Percentiles rank a stretch among this genome's conserved stretches.
Evolutionary conservation across 129 eudicot genomes (phyloP).

Genomic region (Centrapalus pauciflorus): DNA sequence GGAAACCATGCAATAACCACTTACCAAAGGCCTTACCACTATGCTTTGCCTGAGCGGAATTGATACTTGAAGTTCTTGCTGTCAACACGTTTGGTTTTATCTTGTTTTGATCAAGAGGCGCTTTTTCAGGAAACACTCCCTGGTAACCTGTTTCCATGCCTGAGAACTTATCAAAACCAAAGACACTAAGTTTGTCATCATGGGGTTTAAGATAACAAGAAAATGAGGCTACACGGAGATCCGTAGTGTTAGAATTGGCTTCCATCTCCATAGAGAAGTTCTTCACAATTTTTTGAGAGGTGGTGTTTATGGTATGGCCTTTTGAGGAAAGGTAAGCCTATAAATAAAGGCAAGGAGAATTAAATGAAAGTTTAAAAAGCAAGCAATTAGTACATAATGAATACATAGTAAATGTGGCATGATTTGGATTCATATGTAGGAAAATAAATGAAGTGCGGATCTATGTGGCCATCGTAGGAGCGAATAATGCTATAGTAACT

Average conservation of each 20-base stretch:
- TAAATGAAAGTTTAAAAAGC: not conserved
- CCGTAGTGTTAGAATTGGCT: conserved; percentile 12
- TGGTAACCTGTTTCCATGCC: too few relatives aligned
- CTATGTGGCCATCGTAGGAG: too few relatives aligned
- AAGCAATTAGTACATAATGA: conserved; percentile 6
- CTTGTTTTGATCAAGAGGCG: not conserved
- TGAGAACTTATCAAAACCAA: too few relatives aligned
- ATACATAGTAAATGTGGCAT: conserved; percentile 5
- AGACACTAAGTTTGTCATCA: conserved; percentile 20
- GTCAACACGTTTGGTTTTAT: conserved; percentile 4
- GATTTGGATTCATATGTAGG: too few relatives aligned
- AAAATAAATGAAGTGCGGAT: too few relatives aligned
- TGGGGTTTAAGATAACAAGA: conserved; percentile 47
- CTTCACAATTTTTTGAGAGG: not conserved
- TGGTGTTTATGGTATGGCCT: conserved; percentile 9
- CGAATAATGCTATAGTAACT: too few relatives aligned
- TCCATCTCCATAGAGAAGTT: conserved; percentile 14
- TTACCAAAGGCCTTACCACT: too few relatives aligned
- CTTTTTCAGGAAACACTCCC: too few relatives aligned
- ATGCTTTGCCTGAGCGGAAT: too few relatives aligned
- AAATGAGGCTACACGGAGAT: conserved; percentile 52
- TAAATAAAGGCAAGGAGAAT: conserved; percentile 13
- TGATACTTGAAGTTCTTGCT: conserved; percentile 24
- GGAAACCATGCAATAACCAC: conserved; percentile 24
- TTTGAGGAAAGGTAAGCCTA: conserved; percentile 2